These are phyloP conservation scores for Hypoxylon sp. DNA, from an alignment of 2,329 filamentous ascomycete genomes.

Conservation along the genomic window DNA sequence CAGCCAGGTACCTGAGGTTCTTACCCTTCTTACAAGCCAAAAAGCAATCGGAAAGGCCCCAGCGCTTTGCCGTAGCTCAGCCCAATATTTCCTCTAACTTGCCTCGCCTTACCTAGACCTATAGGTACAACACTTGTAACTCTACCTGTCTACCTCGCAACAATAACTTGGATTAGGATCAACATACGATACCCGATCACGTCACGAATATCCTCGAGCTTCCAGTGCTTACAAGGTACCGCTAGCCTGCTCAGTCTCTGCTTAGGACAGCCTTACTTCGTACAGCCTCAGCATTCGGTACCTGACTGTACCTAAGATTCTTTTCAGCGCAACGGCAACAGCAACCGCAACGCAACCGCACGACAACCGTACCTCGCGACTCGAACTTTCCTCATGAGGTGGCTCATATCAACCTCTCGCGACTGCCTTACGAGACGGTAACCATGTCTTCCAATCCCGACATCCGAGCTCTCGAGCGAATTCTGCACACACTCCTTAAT, in stretches of 20 bases:
- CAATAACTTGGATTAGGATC: not conserved
- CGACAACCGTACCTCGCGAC: not conserved
- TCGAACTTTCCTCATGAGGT: slow-evolving; percentile 43
- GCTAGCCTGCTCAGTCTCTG: not conserved
- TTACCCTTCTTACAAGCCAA: too few relatives aligned
- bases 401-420: slow-evolving; percentile 28
- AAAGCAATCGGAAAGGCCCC: too few relatives aligned
- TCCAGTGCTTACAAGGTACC: too few relatives aligned
- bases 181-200: not conserved
- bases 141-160: not conserved
- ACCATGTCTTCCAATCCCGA: slow-evolving; percentile 49
- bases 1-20: too few relatives aligned
- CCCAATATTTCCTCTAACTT: too few relatives aligned
- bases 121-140: not conserved
- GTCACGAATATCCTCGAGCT: too few relatives aligned
- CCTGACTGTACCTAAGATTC: not conserved
- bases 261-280: not conserved
- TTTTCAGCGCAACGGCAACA: not conserved
- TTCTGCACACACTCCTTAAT: slow-evolving; percentile 59
- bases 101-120: too few relatives aligned
- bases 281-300: not conserved
- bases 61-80: too few relatives aligned
- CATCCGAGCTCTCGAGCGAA: slow-evolving; percentile 54
- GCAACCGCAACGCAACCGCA: too few relatives aligned
- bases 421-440: slow-evolving; percentile 37